Evolutionary conservation across 2,329 filamentous ascomycete genomes (phyloP).

Genomic region (Diaporthe vexans): DNA sequence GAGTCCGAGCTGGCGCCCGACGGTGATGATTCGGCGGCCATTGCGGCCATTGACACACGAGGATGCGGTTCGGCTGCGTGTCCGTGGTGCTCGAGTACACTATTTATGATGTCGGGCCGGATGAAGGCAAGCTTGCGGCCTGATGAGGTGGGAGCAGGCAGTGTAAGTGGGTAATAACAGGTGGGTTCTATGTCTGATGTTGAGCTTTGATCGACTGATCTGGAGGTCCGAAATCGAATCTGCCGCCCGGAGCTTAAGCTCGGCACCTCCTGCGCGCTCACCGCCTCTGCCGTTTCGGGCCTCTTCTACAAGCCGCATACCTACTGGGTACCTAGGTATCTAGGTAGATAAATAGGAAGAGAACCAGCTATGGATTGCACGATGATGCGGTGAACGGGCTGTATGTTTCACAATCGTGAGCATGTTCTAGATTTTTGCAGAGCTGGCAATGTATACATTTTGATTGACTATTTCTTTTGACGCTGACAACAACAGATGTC

Average conservation of each 20-base stretch:
- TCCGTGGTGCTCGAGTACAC: background rate
- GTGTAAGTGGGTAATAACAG: constrained; percentile 4
- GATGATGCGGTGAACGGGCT: background rate
- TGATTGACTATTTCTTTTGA: constrained; percentile 26
- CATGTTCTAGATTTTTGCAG: background rate
- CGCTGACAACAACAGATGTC: constrained; percentile 6
- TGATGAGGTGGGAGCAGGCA: background rate
- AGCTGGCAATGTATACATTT: constrained; percentile 32
- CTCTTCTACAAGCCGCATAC: background rate
- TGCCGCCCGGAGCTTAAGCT: constrained; percentile 37
- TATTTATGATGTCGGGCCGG: background rate
- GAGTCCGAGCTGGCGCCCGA: constrained; percentile 49
- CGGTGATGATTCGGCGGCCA: constrained; percentile 53
- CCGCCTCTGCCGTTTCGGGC: constrained; percentile 33
- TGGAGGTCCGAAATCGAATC: constrained; percentile 35
- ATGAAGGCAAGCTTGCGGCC: background rate
- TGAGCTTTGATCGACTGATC: constrained; percentile 31
- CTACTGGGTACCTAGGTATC: too few relatives aligned
- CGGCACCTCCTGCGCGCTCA: constrained; percentile 32
- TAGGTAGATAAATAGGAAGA: too few relatives aligned
- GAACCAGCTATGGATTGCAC: too few relatives aligned
- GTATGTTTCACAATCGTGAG: background rate
- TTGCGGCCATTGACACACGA: constrained; percentile 53
- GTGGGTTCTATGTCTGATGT: constrained; percentile 19
- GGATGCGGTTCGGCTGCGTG: background rate